Evolutionary conservation across 1,139 yeast species (phyloP), one percentile per base, ranked within the genome.

Genomic region (Geotrichum fermentans): DNA sequence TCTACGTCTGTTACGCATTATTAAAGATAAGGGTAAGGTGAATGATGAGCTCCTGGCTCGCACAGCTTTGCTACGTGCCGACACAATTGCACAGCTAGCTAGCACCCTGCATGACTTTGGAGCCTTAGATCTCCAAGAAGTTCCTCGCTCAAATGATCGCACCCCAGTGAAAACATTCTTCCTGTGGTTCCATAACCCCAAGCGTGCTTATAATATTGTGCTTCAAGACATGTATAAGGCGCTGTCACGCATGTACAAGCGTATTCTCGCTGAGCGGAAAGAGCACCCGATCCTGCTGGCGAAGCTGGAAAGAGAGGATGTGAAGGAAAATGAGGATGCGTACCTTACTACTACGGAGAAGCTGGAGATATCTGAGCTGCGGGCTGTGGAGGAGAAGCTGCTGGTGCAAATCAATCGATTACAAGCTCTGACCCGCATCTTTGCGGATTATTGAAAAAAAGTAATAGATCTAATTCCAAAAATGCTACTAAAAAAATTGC

Each of bases 141-240:
- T 92, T 29, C 97, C 98, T 7, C 78, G 94, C 61, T 83, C 95
- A 32, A 83, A 82, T 29, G 97, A 90, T 64, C 75, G 98, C 56
- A 92, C 96, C 1, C 96, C 97, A 0, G 82, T 88, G 38, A 80
- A 95, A 58, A 83, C 97, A 1, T 83, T 84, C 41, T 92, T 80
- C 62, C 74, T 92, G 42, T 92, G 88, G 74, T 78, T 88, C 63
- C 85, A 82, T 58, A 80, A 79, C 48, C 74, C 78, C n/a, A 65
- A 63, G 28, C 73, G 75, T 48, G 76, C 80, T 2, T 73, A 73
- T 52, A 66, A 70, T 29, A 71, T 75, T 32, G 61, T 82, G 56
- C 69, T 73, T 45, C 80, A 81, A 51, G 77, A 77, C 50, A 61
- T 82, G 32, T 75, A 84, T 56, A 80, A 79, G 72, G 79, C 81